Evolutionary conservation across 2,329 filamentous ascomycete genomes (phyloP).

Genomic region (Trichoderma pleuroti): DNA sequence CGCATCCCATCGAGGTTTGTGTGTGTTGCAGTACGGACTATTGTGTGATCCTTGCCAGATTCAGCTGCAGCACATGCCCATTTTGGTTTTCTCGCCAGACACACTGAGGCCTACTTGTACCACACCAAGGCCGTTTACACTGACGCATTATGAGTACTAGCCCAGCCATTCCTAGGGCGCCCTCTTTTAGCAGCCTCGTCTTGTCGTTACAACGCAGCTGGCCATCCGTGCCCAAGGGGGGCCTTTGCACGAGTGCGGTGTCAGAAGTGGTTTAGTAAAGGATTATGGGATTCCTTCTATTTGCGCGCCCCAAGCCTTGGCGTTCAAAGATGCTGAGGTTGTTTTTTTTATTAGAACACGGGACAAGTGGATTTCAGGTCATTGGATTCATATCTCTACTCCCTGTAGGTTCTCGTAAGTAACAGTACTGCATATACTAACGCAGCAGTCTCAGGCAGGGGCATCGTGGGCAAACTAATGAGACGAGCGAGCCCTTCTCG

Average conservation of each 20-base stretch:
- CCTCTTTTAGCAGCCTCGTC: neutral
- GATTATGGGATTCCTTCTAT: neutral
- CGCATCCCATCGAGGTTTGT: neutral
- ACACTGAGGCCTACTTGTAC: neutral
- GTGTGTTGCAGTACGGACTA: neutral
- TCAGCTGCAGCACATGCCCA: constrained; percentile 5
- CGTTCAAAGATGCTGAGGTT: neutral
- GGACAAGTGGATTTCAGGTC: neutral
- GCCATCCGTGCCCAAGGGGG: neutral
- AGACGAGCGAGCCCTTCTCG: neutral
- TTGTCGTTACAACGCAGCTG: neutral
- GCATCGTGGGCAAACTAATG: neutral
- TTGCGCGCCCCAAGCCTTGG: neutral
- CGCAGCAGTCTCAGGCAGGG: neutral
- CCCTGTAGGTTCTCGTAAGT: neutral
- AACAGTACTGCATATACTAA: neutral
- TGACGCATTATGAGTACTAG: neutral
- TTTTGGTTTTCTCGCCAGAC: neutral
- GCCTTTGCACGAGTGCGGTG: neutral
- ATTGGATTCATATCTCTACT: neutral
- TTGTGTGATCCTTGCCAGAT: neutral
- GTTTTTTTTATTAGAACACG: neutral
- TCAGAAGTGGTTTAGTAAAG: neutral
- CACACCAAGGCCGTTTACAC: neutral
- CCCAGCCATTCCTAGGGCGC: neutral